Evolutionary conservation across 2,329 filamentous ascomycete species (phyloP), one percentile per base, ranked within the genome.

Genomic region (Xylariaceae sp.): DNA sequence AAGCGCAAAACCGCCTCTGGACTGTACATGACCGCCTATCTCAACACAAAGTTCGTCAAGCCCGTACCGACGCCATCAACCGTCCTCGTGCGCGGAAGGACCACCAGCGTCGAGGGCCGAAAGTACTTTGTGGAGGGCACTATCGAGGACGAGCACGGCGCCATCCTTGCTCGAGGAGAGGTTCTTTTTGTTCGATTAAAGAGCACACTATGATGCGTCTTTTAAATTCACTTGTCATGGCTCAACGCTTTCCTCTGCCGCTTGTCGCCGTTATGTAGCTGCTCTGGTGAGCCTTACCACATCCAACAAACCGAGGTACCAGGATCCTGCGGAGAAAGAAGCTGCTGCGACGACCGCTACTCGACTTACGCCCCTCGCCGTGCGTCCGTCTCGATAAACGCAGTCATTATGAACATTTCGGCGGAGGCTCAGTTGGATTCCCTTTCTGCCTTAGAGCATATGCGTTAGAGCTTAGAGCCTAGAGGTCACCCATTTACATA

Each of bases 11-110:
- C 65, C 6, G 54, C 60, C 5, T 39, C 55, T 3, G 44, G 52
- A 1, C 46, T 65, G 15, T 67, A 71, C 15, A 72, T 79, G 63
- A 82, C 80, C 10, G 79, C 72, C 5, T 78, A 80, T 63, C 65
- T 86, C 48, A 83, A 83, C 49, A 76, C 79, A 2, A 74, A 67
- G 16, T 86, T 81, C 61, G 61, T 77, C 50, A 73, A 65, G 56
- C 81, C 82, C 0, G 73, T 85, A 0, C 65, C 64, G 7, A 80
- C 80, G 0, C 76, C 77, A 0, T 69, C 71, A 1, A 69, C 73
- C 4, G 63, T 84, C 26, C 61, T 84, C 21, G 74, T 76, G 15
- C 75, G 67, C 18, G 74, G 74, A 0, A 71, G 68, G 60, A 59
- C 78, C 34, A 64, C 71, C 18, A 77, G 71, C 63, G 64, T 69